Conservation (phyloP, 306 rosid genomes). For the Cucumis cinereus region DNA sequence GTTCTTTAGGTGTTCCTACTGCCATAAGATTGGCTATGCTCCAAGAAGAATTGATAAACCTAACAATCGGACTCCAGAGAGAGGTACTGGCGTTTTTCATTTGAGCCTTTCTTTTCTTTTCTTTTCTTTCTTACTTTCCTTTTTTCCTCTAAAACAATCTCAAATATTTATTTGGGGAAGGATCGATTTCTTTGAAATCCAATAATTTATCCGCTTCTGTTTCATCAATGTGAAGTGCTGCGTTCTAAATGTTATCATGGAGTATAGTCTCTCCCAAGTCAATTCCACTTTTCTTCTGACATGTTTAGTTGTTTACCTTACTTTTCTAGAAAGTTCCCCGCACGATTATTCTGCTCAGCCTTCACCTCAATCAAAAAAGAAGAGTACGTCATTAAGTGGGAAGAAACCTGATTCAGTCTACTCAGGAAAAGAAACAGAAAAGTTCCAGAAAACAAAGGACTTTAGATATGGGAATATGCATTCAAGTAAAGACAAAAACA, state of each 20-base stretch:
- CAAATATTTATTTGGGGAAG: background rate
- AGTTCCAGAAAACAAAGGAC: conserved; percentile 5
- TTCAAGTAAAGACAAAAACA: conserved; percentile 14
- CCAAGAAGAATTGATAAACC: conserved; percentile 27
- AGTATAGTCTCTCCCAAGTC: background rate
- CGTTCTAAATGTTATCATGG: background rate
- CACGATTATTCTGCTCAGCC: conserved; percentile 28
- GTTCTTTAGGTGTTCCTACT: conserved; percentile 38
- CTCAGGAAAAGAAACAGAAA: conserved; percentile 26
- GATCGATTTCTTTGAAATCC: background rate
- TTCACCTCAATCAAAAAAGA: conserved; percentile 31
- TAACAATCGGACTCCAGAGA: conserved; percentile 14
- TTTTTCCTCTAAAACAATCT: background rate
- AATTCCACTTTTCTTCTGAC: background rate
- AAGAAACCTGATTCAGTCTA: conserved; percentile 25
- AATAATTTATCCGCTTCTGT: background rate
- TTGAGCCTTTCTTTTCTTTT: background rate
- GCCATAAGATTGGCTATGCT: conserved; percentile 75
- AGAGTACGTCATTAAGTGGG: conserved; percentile 23
- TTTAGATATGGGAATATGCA: conserved; percentile 15
- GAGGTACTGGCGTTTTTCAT: conserved; percentile 32
- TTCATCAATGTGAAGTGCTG: background rate
- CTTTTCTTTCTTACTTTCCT: background rate
- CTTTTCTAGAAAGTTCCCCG: conserved; percentile 43
- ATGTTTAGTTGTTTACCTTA: background rate